Evolutionary conservation across 1,139 yeast genomes (phyloP).

Genomic region (Candida sp.): DNA sequence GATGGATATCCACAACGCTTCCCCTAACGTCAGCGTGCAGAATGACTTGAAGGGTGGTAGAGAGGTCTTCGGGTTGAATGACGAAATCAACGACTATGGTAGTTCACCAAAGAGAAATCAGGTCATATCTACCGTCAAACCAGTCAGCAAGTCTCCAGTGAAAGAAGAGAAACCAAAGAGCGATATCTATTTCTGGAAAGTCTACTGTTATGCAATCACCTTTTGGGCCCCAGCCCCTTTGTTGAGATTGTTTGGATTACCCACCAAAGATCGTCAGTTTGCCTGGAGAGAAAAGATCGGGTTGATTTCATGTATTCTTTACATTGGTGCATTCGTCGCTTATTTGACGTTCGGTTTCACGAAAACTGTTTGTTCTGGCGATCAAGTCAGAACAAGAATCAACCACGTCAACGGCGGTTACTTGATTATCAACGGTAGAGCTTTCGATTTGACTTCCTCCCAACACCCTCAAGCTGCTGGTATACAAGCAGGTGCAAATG

Average conservation of each 20-base stretch:
- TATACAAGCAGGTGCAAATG: conserved; percentile 64
- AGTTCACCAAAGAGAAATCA: conserved; percentile 30
- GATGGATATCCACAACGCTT: conserved; percentile 36
- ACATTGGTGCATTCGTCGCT: conserved; percentile 80
- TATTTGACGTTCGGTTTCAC: conserved; percentile 94
- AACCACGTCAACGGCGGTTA: conserved; percentile 63
- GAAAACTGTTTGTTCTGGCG: conserved; percentile 71
- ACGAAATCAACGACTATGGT: conserved; percentile 42
- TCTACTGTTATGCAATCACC: conserved; percentile 79
- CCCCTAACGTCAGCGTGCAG: conserved; percentile 10
- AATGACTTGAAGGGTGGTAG: conserved; percentile 40
- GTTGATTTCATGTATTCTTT: conserved; percentile 72
- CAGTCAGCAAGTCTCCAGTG: conserved; percentile 6
- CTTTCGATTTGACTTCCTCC: conserved; percentile 73
- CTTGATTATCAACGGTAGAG: conserved; percentile 80
- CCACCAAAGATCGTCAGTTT: conserved; percentile 78
- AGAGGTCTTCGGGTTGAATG: conserved; percentile 64
- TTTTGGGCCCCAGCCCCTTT: conserved; percentile 92
- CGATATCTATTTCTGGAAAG: conserved; percentile 71
- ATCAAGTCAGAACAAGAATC: conserved; percentile 56
- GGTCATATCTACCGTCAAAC: conserved; percentile 25
- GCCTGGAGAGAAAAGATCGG: conserved; percentile 99
- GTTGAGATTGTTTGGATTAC: conserved; percentile 75
- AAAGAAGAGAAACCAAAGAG: conserved; percentile 20
- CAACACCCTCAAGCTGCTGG: conserved; percentile 86